Base-by-base conservation (phyloP, 1,139 yeast genomes). In the Keqinozyma sinolaborantium region DNA sequence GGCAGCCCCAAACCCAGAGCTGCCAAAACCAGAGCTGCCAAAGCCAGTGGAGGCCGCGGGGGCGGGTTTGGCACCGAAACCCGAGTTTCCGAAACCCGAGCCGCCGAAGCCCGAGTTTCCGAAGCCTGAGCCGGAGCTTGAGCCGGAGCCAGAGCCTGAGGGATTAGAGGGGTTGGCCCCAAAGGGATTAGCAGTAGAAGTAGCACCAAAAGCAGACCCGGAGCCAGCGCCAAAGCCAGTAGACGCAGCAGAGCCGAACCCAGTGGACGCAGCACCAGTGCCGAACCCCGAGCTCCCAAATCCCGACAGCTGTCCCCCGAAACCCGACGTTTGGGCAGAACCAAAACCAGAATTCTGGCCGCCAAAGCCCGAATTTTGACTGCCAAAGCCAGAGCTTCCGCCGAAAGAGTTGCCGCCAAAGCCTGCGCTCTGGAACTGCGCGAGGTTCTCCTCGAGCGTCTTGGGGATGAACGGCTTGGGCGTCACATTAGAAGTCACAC, bases 401-500 rank as follows among this genome's bases (percentile, higher is more conserved):
- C 25, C 26, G 27, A 29, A 30, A 10, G 39, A 33, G 21, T 24
- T 25, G 4, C 35, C 41, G 16, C 33, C 35, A 21, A 25, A 16
- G 15, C 36, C 29, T 20, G 25, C 36, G 18, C 31, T 44, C 30
- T 32, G 34, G 30, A 43, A 42, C 29, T 39, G 43, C 9, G 32
- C 34, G 29, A 52, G 33, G 32, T 43, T 60, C 38, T 47, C 64
- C 30, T 39, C 62, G 32, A 47, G 59, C 44, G 38, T 60, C 29
- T 43, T 44, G 18, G 54, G 66, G 2, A 74, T 55, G 40, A 73
- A 74, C 1, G 70, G 67, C 34, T 63, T 64, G 4, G 54, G 50
- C 12, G 57, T 53, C 8, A 21, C 30, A 26, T 41, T 46, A 16
- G 56, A 55, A 37, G 58, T 64, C 2, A 75, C 63, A n/a, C 70